A percentile compares a stretch with the other conserved stretches of the same genome.
These are phyloP conservation scores for Paecilomyces fulvus DNA, from an alignment of 2,329 filamentous ascomycete species.

Conservation along the genomic window DNA sequence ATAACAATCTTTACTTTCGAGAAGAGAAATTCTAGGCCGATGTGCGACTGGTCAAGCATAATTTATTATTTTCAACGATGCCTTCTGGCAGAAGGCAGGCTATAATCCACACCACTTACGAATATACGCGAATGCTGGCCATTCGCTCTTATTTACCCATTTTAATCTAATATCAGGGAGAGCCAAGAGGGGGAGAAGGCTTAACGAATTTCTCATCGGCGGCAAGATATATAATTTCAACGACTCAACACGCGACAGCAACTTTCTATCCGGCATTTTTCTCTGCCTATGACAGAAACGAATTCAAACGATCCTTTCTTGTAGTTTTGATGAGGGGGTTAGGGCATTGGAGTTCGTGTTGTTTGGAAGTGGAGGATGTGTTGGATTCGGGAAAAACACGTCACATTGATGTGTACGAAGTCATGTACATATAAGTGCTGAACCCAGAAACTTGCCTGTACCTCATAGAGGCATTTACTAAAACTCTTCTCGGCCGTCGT, in stretches of 20 bases:
- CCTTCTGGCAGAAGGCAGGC: neutral
- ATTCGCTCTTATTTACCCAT: neutral
- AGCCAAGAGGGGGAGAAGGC: neutral
- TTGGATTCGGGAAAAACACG: no score
- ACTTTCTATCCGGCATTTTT: no score
- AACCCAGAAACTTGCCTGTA: no score
- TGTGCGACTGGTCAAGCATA: neutral
- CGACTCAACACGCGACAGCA: no score
- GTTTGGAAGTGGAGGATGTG: no score
- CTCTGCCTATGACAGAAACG: no score
- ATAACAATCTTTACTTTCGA: neutral
- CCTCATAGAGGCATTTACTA: neutral
- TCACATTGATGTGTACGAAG: no score
- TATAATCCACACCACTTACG: neutral
- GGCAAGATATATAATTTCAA: neutral
- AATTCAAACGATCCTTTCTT: no score
- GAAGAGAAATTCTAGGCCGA: no score
- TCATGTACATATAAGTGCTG: no score
- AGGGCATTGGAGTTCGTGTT: no score
- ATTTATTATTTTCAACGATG: neutral
- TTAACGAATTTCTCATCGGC: neutral
- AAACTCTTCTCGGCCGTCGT: neutral
- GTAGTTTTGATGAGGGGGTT: no score
- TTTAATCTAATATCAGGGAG: neutral
- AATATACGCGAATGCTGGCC: neutral